These are phyloP conservation scores for Perilla frutescens DNA, from an alignment of 257 asterid genomes.

Conservation along the genomic window DNA sequence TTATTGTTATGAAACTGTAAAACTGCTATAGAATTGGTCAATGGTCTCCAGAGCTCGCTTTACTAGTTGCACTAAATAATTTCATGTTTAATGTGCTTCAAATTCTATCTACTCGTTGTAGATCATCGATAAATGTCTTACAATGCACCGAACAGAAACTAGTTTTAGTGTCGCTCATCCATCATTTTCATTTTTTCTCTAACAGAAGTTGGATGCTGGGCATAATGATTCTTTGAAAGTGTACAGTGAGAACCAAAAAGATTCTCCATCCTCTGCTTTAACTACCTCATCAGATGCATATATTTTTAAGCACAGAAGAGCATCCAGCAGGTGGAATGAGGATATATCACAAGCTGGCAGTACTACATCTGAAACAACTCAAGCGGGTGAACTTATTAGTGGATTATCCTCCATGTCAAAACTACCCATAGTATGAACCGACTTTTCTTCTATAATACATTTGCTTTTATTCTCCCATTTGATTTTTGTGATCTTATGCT, in stretches of 20 bases:
- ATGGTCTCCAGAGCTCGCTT: constrained; percentile 22
- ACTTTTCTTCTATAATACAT: constrained; percentile 22
- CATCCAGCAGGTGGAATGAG: constrained; percentile 78
- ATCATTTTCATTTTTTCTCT: constrained; percentile 35
- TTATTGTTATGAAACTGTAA: not conserved
- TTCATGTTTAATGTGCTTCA: constrained; percentile 20
- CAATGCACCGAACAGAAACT: constrained; percentile 19
- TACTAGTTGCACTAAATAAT: constrained; percentile 2
- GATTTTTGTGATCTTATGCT: not conserved
- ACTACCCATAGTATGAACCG: constrained; percentile 57
- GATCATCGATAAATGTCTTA: constrained; percentile 11
- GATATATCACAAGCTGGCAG: constrained; percentile 81
- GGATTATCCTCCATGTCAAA: constrained; percentile 63
- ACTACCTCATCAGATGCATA: constrained; percentile 43
- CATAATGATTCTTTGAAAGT: constrained; percentile 52
- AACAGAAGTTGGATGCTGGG: constrained; percentile 64
- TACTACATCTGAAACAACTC: constrained; percentile 73
- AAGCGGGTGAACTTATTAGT: constrained; percentile 72
- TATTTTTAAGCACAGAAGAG: constrained; percentile 49
- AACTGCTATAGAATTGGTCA: not conserved
- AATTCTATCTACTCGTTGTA: not conserved
- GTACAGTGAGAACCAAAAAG: constrained; percentile 57
- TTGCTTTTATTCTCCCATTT: not conserved
- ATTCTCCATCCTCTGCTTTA: constrained; percentile 61
- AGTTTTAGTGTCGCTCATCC: constrained; percentile 23